Conservation (phyloP, 2,329 filamentous ascomycete species). For the Nannizzia gypsea region DNA sequence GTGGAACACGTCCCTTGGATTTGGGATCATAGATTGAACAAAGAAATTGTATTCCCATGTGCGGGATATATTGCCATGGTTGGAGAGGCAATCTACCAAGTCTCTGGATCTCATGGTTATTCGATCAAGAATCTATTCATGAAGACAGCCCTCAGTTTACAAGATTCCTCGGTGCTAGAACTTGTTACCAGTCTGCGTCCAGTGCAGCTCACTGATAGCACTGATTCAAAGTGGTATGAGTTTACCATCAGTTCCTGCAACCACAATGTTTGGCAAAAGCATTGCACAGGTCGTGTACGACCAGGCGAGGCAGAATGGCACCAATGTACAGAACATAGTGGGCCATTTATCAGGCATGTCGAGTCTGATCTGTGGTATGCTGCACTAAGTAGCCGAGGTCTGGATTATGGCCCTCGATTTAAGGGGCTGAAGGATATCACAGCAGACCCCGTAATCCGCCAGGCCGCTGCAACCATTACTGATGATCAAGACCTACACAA, state of each 20-base stretch:
- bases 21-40: conserved; percentile 31
- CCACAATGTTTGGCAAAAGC: not conserved
- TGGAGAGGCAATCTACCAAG: conserved; percentile 26
- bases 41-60: conserved; percentile 31
- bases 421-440: conserved; percentile 1
- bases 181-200: not conserved
- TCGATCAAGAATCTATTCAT: not conserved
- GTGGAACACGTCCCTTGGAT: conserved; percentile 30
- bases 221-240: not conserved
- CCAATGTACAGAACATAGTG: not conserved
- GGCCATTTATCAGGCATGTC: not conserved
- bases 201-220: not conserved
- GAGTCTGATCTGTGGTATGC: not conserved
- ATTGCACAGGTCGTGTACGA: not conserved
- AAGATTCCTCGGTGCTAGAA: not conserved
- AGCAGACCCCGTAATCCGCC: not conserved
- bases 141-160: not conserved
- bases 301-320: not conserved
- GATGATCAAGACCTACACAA: not conserved
- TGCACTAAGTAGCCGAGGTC: not conserved
- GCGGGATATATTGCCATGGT: conserved; percentile 35
- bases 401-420: conserved; percentile 9
- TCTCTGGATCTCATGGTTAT: not conserved
- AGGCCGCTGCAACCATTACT: not conserved
- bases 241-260: conserved; percentile 3